These are phyloP conservation scores for Helenozyma rhizophorensis DNA, from an alignment of 805 yeast genomes.

Conservation along the genomic window DNA sequence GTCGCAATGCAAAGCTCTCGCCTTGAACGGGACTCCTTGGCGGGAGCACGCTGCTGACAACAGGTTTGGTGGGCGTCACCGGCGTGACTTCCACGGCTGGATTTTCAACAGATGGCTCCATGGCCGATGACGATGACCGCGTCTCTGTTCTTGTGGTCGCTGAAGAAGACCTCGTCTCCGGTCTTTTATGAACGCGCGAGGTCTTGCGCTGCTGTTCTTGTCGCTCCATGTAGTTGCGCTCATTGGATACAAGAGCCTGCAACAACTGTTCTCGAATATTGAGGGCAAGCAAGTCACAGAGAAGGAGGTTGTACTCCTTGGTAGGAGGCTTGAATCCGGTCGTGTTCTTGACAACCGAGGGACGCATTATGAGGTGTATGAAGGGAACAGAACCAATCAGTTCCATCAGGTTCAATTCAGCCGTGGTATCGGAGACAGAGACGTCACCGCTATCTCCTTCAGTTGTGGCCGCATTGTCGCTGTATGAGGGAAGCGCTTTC, in stretches of 20 bases:
- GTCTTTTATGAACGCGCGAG: slow-evolving; percentile 17
- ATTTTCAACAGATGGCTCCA: not conserved
- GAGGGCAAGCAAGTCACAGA: slow-evolving; percentile 24
- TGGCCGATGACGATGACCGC: slow-evolving; percentile 2
- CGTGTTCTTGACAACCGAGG: slow-evolving; percentile 32
- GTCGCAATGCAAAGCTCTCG: slow-evolving; percentile 36
- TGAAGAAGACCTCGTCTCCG: slow-evolving; percentile 4
- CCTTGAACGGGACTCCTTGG: slow-evolving; percentile 19
- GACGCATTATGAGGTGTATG: slow-evolving; percentile 37
- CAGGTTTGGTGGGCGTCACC: slow-evolving; percentile 1
- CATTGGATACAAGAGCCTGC: slow-evolving; percentile 6
- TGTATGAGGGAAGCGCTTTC: slow-evolving; percentile 11
- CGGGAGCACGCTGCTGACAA: too few relatives aligned
- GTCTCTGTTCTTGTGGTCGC: slow-evolving; percentile 9
- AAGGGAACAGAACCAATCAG: slow-evolving; percentile 36
- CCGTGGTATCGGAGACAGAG: slow-evolving; percentile 5
- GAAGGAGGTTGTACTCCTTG: slow-evolving; percentile 21
- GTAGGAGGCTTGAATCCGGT: slow-evolving; percentile 39
- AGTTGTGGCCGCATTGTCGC: not conserved
- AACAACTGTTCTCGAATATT: slow-evolving; percentile 16
- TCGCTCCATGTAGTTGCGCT: slow-evolving; percentile 15
- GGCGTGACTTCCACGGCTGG: slow-evolving; percentile 1
- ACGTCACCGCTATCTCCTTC: slow-evolving; percentile 22
- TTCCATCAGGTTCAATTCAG: slow-evolving; percentile 31
- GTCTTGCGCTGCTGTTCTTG: slow-evolving; percentile 29